Evolutionary conservation across 2,329 filamentous ascomycete genomes (phyloP), one percentile per base, ranked within the genome.

Genomic region (Aspergillus nomiae): DNA sequence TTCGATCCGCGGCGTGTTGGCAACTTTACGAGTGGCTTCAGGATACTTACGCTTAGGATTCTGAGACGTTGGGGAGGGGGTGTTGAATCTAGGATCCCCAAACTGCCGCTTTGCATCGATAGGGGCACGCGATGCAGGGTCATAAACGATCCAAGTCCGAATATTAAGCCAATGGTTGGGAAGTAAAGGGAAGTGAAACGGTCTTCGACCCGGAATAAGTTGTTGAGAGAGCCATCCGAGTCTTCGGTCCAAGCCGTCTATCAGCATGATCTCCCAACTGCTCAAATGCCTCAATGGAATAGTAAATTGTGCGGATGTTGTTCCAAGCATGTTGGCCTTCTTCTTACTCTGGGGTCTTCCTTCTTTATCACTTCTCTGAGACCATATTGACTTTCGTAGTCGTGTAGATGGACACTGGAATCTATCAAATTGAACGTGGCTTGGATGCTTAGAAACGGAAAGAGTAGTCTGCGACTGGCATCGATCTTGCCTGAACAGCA

Each of bases 111-210:
- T 74, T 30, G 65, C 64, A 43, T 77, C 68, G 7, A 64, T 68
- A 8, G 74, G 62, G 30, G 77, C 70, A 58, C 78, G 71, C 32
- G 76, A 79, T n/a, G 73, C 64, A 10, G 78, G 77, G 60, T 80
- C 77, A 46, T 73, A 70, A 32, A 80, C 76, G 24, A 77, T 54
- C 78, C 77, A 80, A 1, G 77, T 80, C 36, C 74, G 69, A 46
- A 64, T 71, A 59, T 79, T 81, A n/a, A 80, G 57, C 78, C 78
- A 81, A 61, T 80, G 78, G 55, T 79, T 80, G 36, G 77, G 73
- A 46, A 80, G 71, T 26, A 77, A 62, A 28, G 75, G 69, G 60
- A 80, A 80, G 62, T 79, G 76, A 58, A 75, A 79, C 7, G 77
- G 74, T 62, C 75, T 78, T 54, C 75, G 71, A 11, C 78, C 78